Evolutionary conservation across 129 eudicot species (phyloP).

Genomic region (Arctium minus): DNA sequence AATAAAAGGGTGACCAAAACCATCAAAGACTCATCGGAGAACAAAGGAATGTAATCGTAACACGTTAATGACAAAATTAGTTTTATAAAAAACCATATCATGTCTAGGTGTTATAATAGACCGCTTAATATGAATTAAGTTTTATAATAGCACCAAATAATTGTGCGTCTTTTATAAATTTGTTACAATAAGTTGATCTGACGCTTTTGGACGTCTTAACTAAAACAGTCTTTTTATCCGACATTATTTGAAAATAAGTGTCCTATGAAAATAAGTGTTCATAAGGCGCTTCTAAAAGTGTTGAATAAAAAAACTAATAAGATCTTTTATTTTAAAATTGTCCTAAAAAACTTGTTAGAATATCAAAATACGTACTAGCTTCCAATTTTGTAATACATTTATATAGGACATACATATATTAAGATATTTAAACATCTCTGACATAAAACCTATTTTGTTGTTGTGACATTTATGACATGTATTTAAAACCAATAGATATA

Average conservation of each 20-base stretch:
- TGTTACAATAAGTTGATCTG: background rate
- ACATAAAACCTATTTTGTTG: background rate
- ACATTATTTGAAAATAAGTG: background rate
- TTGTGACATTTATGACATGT: background rate
- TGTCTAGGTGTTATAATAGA: background rate
- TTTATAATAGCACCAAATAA: background rate
- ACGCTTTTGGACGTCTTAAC: background rate
- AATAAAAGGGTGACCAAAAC: background rate
- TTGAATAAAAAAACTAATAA: background rate
- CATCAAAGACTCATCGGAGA: background rate
- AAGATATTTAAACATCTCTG: background rate
- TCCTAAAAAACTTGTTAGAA: background rate
- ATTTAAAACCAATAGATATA: too few relatives aligned
- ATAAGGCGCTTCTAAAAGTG: background rate
- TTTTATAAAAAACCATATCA: background rate
- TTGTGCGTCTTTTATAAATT: background rate
- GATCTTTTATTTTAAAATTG: background rate
- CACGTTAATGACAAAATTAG: too few relatives aligned
- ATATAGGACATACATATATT: background rate
- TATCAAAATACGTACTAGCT: background rate
- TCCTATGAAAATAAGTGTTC: background rate
- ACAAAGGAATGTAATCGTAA: background rate
- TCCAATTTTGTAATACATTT: background rate
- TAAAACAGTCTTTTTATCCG: background rate
- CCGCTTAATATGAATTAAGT: background rate